Conservation (phyloP, 2,329 filamentous ascomycete species). For the Neurospora crassa region DNA sequence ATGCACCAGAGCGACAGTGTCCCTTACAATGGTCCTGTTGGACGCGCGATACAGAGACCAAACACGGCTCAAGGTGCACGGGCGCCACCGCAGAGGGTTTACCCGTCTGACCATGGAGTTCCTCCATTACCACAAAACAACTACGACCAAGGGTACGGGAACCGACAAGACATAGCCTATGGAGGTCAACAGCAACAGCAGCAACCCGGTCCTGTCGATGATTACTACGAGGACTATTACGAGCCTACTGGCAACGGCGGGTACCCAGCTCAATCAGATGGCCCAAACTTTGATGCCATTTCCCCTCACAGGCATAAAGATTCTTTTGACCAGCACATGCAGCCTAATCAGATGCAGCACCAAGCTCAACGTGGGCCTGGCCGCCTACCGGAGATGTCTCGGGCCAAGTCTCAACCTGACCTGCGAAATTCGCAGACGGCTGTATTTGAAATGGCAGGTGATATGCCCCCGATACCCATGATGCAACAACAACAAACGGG, state of each 20-base stretch:
- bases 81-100: constrained; percentile 42
- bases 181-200: constrained; percentile 25
- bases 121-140: constrained; percentile 21
- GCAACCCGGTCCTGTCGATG: constrained; percentile 32
- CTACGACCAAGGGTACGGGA: constrained; percentile 24
- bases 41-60: constrained; percentile 39
- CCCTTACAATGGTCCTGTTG: constrained; percentile 30
- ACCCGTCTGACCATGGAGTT: constrained; percentile 34
- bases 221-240: constrained; percentile 49
- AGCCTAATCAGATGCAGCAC: constrained; percentile 24
- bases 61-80: constrained; percentile 45
- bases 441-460: constrained; percentile 63
- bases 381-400: constrained; percentile 43
- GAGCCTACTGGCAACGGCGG: constrained; percentile 24
- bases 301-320: constrained; percentile 24
- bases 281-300: constrained; percentile 36
- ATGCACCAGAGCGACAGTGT: constrained; percentile 34
- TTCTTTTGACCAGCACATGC: constrained; percentile 41
- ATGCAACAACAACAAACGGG: constrained; percentile 22
- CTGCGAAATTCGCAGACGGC: constrained; percentile 55
- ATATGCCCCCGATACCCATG: constrained; percentile 45
- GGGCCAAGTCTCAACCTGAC: constrained; percentile 59
- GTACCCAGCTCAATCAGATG: constrained; percentile 22
- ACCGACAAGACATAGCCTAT: constrained; percentile 26
- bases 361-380: constrained; percentile 40